Evolutionary conservation across 495 filamentous ascomycete species (phyloP).

Genomic region (Aspergillus cavernicola): DNA sequence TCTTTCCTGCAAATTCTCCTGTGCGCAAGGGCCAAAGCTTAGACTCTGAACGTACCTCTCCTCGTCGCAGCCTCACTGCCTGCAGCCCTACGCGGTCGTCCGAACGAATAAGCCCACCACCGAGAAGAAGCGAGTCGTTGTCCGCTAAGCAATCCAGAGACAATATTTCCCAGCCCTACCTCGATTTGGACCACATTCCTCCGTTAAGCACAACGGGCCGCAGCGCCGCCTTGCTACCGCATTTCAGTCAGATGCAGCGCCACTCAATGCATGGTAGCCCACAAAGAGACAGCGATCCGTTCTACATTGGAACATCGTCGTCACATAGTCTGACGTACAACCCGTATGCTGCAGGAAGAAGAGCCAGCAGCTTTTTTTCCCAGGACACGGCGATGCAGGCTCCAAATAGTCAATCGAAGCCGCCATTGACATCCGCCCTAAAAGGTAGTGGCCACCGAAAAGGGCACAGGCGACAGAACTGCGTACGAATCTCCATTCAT

Average conservation of each 20-base stretch:
- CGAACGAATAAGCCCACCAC: constrained; percentile 26
- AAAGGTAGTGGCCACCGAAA: constrained; percentile 37
- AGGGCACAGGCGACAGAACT: constrained; percentile 46
- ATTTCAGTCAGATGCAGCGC: constrained; percentile 29
- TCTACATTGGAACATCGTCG: constrained; percentile 20
- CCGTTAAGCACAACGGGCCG: constrained; percentile 12
- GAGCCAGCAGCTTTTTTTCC: constrained; percentile 9
- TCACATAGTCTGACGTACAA: neutral
- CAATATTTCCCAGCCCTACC: constrained; percentile 13
- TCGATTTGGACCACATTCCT: constrained; percentile 14
- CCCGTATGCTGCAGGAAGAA: constrained; percentile 1
- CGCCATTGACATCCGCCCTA: constrained; percentile 34
- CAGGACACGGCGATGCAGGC: constrained; percentile 24
- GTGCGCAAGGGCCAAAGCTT: constrained; percentile 22
- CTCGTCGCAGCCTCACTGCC: constrained; percentile 41
- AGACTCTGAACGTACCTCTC: constrained; percentile 25
- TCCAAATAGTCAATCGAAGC: constrained; percentile 20
- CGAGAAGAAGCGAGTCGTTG: constrained; percentile 37
- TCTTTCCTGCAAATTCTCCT: constrained; percentile 32
- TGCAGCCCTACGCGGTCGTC: constrained; percentile 26
- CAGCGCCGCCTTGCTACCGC: constrained; percentile 23
- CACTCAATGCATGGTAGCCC: constrained; percentile 25
- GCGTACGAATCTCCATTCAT: constrained; percentile 48
- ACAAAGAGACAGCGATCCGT: constrained; percentile 28
- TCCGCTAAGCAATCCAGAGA: constrained; percentile 23